These are phyloP conservation scores for Murraya koenigii DNA, from an alignment of 345 rosid genomes.

Conservation along the genomic window DNA sequence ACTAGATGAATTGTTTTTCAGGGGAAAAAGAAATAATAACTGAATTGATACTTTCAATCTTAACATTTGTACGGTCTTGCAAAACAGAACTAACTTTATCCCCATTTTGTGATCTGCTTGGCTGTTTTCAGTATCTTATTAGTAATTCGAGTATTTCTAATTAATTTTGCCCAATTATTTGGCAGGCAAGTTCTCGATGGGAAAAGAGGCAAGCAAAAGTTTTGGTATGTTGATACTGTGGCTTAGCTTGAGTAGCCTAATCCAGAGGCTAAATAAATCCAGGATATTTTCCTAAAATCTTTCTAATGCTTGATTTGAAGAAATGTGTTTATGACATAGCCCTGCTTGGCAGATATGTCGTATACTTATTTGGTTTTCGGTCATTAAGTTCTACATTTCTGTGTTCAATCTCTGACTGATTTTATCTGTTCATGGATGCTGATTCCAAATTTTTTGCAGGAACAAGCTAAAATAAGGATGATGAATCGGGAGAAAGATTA, in stretches of 20 bases:
- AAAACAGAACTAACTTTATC: background rate
- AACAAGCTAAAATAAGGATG: conserved; percentile 74
- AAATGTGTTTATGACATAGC: background rate
- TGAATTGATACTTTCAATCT: background rate
- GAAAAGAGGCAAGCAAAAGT: conserved; percentile 90
- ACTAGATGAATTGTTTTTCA: background rate
- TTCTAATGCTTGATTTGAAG: background rate
- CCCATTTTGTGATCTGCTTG: background rate
- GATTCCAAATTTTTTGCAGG: conserved; percentile 37
- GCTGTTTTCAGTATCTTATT: background rate
- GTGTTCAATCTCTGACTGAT: background rate
- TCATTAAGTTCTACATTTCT: background rate
- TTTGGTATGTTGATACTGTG: conserved; percentile 44
- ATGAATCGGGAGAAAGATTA: conserved; percentile 47
- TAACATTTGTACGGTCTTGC: background rate
- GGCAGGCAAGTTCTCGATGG: conserved; percentile 92
- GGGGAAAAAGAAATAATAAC: background rate
- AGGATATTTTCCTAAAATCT: background rate
- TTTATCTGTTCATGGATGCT: background rate
- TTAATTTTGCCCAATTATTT: conserved; percentile 13
- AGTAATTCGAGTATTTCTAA: background rate
- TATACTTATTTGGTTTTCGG: background rate
- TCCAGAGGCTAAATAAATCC: background rate
- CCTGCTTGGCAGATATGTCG: background rate
- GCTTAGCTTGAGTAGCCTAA: background rate